Evolutionary conservation across 192 early-diverging fungal genomes (phyloP), one percentile per base, ranked within the genome.

Genomic region (Linnemannia elongata): DNA sequence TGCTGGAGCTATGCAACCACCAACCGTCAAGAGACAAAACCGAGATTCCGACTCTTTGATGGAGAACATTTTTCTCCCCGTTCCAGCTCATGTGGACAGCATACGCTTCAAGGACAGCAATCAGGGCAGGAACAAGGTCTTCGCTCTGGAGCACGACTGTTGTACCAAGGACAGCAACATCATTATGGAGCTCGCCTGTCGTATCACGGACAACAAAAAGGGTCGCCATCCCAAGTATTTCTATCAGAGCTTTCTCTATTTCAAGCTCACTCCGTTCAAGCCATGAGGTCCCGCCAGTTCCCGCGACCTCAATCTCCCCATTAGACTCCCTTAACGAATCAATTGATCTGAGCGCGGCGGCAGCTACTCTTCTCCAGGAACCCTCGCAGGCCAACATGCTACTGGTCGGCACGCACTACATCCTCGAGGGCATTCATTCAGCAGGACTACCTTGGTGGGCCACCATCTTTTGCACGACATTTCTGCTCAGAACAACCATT

Each of bases 381-480:
- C 80, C 85, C 47, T 77, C 80, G 18, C 69, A 83, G n/a, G 80
- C 88, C 60, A 89, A 91, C 38, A 54, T 86, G 7, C 38, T 92
- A 3, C 74, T 92, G 1, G 68, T 88, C 24, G 79, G 87, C 0
- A 90, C 91, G 7, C 89, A 93, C 78, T 81, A 69, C 15, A 52
- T 92, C 24, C 74, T 93, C 0, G 89, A 89, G 60, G 42, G 77
- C 7, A 82, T 93, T 63, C 93, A 81, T 73, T 45, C 72, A 5
- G 30, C 79, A 3, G 89, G 89, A 3, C 70, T 94, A 12, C 93
- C 93, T 1, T 94, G 92, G 92, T 93, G 93, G 93, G 89, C 88
- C 1, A 90, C 91, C 17, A 90, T 94, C 60, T 81, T 93, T 52
- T 75, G 82, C 1, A 77, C 88, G 0, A 92, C 92, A 2, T 77